Evolutionary conservation across 2,329 filamentous ascomycete genomes (phyloP), one percentile per base, ranked within the genome.

Genomic region (Colletotrichum tofieldiae): DNA sequence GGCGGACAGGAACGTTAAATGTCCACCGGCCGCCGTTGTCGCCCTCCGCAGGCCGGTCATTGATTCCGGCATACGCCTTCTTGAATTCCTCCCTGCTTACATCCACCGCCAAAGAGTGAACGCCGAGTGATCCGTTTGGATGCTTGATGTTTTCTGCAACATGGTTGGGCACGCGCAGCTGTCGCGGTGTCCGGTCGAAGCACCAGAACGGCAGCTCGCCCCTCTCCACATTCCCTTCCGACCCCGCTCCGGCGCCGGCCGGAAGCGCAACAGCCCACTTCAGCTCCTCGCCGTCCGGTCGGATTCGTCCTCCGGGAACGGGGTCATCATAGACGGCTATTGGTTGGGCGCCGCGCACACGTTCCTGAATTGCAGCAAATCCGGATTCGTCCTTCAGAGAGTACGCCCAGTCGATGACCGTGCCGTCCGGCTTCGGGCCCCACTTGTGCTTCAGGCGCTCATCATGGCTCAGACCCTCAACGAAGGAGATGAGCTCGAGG

Each of bases 401-500:
- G 75, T 92, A 84, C 9, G 91, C 88, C 85, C 89, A 90, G 82
- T 92, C 92, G 74, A 93, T 84, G 52, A 88, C 80, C 29, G 79
- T 82, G 4, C 89, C 87, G 41, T 85, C 85, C 0, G 79, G 74
- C 12, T 87, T 85, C 0, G 80, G 71, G 0, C 88, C 90, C 91
- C 91, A 93, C 77, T 87, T 88, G 76, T 93, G 90, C 1, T 81
- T 80, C 7, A 77, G 77, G 4, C 86, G 83, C 12, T 79, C 85
- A 26, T 87, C 78, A 9, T 37, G 49, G 51, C 60, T 18, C 49
- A 67, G 41, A n/a, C 41, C 58, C 18, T 29, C 41, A 60, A 89
- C 82, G 77, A 93, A 93, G 49, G 89, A 87, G 72, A 93, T 91
- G 62, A 93, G 82, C 77, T 93, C 91, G 65, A 93, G 82, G 80